Evolutionary conservation across 768 basidiomycete genomes (phyloP), one percentile per base, ranked within the genome.

Genomic region (Saitozyma podzolica): DNA sequence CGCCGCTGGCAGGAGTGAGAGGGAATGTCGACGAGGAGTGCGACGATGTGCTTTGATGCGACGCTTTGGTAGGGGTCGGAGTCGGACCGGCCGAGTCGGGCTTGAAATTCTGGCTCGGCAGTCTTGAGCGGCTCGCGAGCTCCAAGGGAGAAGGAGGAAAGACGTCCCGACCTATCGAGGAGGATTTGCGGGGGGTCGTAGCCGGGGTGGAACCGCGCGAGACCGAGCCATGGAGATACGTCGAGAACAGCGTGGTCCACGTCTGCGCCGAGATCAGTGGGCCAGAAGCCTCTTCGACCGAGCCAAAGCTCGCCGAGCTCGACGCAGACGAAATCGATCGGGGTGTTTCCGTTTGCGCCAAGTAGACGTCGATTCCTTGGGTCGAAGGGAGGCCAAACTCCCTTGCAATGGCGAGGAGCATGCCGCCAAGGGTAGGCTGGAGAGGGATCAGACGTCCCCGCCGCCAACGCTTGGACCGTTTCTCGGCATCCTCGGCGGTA

Each of bases 361-460:
- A 85, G 78, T 93, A 97, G 1, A 97, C 83, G 49, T 90, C 82
- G 52, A 97, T 80, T 6, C 94, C 94, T 13, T 85, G 80, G 0
- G 90, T 91, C 68, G 88, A 91, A 1, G 94, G 94, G 16, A 98
- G 82, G 3, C 90, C 90, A 73, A 93, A 98, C 80, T 97, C 94
- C 79, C 88, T 88, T 13, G 94, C 92, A 56, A 98, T 96, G 8
- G 91, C 89, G 19, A 83, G 83, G 9, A 96, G 81, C 76, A 96
- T 94, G 0, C 87, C 84, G 48, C 91, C 88, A 1, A 98, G 81
- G 0, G 88, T 91, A 6, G 92, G 83, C 74, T 93, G 86, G 0
- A 98, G 83, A 0, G 93, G 89, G 5, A 97, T 85, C 11, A 98
- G 83, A n/a, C 86, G 87, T 8, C 94, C 94, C 37, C 94, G 85